Evolutionary conservation across 1,284 basidiomycete species (phyloP).

Genomic region (Veloboletus limbatus): DNA sequence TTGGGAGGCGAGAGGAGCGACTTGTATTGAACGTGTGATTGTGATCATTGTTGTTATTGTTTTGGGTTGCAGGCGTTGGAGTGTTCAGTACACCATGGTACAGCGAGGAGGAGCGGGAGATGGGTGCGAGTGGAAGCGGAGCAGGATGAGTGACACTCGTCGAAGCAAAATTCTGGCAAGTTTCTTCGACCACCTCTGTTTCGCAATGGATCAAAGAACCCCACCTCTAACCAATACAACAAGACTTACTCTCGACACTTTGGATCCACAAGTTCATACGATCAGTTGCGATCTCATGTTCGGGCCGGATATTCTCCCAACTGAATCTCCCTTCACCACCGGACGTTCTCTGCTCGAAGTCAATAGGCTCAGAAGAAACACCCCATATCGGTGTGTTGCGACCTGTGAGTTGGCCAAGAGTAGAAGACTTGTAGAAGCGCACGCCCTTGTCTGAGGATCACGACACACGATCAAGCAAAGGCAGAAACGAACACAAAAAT

Average conservation of each 20-base stretch:
- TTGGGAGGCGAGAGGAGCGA: conserved; percentile 53
- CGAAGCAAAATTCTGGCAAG: conserved; percentile 65
- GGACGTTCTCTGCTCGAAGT: conserved; percentile 34
- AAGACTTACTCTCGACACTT: conserved; percentile 71
- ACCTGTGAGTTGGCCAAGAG: conserved; percentile 41
- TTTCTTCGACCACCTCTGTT: conserved; percentile 73
- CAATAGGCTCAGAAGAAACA: conserved; percentile 31
- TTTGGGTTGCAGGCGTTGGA: conserved; percentile 1
- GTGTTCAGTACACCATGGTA: conserved; percentile 23
- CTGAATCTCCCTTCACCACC: conserved; percentile 34
- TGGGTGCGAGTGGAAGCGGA: conserved; percentile 53
- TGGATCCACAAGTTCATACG: conserved; percentile 75
- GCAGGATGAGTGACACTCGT: conserved; percentile 45
- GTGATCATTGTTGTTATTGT: background rate
- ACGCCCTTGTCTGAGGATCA: conserved; percentile 41
- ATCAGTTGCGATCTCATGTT: conserved; percentile 48
- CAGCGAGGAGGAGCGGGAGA: conserved; percentile 48
- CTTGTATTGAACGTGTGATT: conserved; percentile 24
- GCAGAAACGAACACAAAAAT: background rate
- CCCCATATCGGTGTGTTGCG: conserved; percentile 42
- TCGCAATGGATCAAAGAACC: conserved; percentile 8
- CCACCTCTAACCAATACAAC: background rate
- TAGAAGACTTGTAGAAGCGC: conserved; percentile 51
- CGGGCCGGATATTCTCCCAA: conserved; percentile 34
- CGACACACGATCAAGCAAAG: background rate